phyloP scores from a whole-genome alignment of 2,329 filamentous ascomycete genomes.

The Huntiella moniliformis region DNA sequence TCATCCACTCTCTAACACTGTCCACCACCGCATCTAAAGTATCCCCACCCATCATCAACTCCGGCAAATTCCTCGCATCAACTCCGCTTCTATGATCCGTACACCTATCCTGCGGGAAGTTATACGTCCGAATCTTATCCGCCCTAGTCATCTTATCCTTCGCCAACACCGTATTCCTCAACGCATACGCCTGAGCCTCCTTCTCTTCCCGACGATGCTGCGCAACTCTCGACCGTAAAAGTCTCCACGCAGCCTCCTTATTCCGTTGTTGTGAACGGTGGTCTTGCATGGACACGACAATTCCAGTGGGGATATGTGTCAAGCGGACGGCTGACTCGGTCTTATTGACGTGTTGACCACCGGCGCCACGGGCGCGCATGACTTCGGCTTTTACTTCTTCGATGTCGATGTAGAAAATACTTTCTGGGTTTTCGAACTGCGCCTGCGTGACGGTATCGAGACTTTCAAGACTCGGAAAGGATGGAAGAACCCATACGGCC shows the following conservation, averaged over 20 bases:
- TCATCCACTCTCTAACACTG: slow-evolving; percentile 58
- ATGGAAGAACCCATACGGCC: slow-evolving; percentile 79
- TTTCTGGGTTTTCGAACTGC: slow-evolving; percentile 65
- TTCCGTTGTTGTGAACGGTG: slow-evolving; percentile 79
- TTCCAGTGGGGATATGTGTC: slow-evolving; percentile 76
- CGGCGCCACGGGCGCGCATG: slow-evolving; percentile 81
- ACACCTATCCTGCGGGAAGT: slow-evolving; percentile 55
- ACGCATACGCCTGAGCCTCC: slow-evolving; percentile 56
- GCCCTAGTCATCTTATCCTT: slow-evolving; percentile 69
- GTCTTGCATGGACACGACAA: slow-evolving; percentile 81
- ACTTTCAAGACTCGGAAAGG: slow-evolving; percentile 42
- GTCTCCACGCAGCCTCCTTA: slow-evolving; percentile 66
- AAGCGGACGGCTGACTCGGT: slow-evolving; percentile 90
- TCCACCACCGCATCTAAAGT: slow-evolving; percentile 58
- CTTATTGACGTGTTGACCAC: slow-evolving; percentile 96
- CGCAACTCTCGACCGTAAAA: slow-evolving; percentile 67
- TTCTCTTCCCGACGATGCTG: slow-evolving; percentile 62
- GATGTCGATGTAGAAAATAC: slow-evolving; percentile 78
- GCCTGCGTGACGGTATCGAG: slow-evolving; percentile 29
- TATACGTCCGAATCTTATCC: slow-evolving; percentile 90
- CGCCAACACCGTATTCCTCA: slow-evolving; percentile 63
- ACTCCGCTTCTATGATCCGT: slow-evolving; percentile 73
- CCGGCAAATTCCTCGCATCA: slow-evolving; percentile 61
- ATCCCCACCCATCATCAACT: slow-evolving; percentile 57
- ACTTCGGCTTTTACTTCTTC: slow-evolving; percentile 69